A percentile compares a stretch with the other conserved stretches of the same genome.
These are phyloP conservation scores for Sporothrix brasiliensis DNA, from an alignment of 2,329 filamentous ascomycete genomes.

Conservation along the genomic window DNA sequence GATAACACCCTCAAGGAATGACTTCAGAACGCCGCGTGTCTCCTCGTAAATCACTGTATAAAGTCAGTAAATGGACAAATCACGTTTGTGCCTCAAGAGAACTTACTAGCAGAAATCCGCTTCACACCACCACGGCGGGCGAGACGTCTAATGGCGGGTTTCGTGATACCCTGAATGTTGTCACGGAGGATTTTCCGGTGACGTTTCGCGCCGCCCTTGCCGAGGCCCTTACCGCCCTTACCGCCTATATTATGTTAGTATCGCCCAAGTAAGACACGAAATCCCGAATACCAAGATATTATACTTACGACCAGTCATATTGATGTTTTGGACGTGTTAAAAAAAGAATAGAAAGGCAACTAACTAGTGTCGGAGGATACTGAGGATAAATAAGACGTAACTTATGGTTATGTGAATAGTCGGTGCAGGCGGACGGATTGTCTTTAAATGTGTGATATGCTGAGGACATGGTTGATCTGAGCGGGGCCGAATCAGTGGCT, in stretches of 20 bases:
- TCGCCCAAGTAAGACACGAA: slow-evolving; percentile 41
- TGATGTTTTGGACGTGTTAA: slow-evolving; percentile 33
- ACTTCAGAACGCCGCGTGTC: slow-evolving; percentile 76
- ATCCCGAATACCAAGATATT: background rate
- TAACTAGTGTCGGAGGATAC: slow-evolving; percentile 27
- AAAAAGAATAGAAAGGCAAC: slow-evolving; percentile 20
- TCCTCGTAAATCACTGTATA: slow-evolving; percentile 74
- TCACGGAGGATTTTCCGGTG: slow-evolving; percentile 99
- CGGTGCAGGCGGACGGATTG: slow-evolving; percentile 29
- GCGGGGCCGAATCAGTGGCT: slow-evolving; percentile 36
- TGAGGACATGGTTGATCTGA: slow-evolving; percentile 32
- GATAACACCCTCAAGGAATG: slow-evolving; percentile 76
- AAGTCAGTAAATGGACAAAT: background rate
- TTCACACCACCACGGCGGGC: slow-evolving; percentile 99
- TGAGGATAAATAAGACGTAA: slow-evolving; percentile 4
- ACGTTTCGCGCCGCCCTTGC: slow-evolving; percentile 98
- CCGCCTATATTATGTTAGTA: slow-evolving; percentile 61
- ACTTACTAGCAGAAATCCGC: slow-evolving; percentile 95
- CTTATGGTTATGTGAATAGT: too few relatives aligned
- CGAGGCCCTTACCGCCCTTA: slow-evolving; percentile 96
- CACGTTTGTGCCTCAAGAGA: too few relatives aligned
- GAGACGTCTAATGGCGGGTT: slow-evolving; percentile 97
- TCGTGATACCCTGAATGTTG: slow-evolving; percentile 99
- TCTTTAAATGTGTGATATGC: slow-evolving; percentile 37
- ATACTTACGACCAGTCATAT: slow-evolving; percentile 40